Conservation (phyloP, 2,329 filamentous ascomycete species). For the Camptophora hylomeconis region DNA sequence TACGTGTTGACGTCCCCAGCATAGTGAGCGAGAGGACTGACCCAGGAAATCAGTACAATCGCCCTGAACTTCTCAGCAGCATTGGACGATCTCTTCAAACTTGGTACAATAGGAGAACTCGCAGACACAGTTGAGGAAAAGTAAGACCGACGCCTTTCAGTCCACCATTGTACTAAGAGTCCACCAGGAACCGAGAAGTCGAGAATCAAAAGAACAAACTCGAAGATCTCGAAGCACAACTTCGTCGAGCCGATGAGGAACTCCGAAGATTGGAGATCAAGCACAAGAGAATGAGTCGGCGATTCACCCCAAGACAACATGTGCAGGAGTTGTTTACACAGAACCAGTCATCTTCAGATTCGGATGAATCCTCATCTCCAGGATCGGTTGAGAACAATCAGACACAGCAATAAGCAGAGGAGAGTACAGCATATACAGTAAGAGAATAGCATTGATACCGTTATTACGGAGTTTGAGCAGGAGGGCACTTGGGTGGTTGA, state of each 20-base stretch:
- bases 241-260: slow-evolving; percentile 74
- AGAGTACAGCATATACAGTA: too few species aligned
- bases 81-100: slow-evolving; percentile 77
- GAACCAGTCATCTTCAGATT: too few species aligned
- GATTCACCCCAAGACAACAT: too few species aligned
- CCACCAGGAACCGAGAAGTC: slow-evolving; percentile 62
- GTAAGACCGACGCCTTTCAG: slow-evolving; percentile 38
- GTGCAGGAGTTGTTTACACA: too few species aligned
- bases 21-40: too few species aligned
- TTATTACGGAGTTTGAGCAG: too few species aligned
- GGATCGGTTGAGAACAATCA: too few species aligned
- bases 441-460: too few species aligned
- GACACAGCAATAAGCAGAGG: too few species aligned
- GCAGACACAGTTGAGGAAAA: slow-evolving; percentile 67
- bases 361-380: too few species aligned
- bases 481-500: too few species aligned
- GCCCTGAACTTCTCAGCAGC: slow-evolving; percentile 77
- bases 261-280: slow-evolving; percentile 35
- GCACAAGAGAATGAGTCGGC: slow-evolving; percentile 8
- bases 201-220: slow-evolving; percentile 64
- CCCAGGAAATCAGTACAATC: slow-evolving; percentile 56
- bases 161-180: slow-evolving; percentile 5
- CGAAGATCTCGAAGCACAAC: slow-evolving; percentile 68
- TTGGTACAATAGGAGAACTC: slow-evolving; percentile 65
- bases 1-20: slow-evolving; percentile 38